These are phyloP conservation scores for Cutaneotrichosporon cavernicola DNA, from an alignment of 1,284 basidiomycete species.

Conservation along the genomic window DNA sequence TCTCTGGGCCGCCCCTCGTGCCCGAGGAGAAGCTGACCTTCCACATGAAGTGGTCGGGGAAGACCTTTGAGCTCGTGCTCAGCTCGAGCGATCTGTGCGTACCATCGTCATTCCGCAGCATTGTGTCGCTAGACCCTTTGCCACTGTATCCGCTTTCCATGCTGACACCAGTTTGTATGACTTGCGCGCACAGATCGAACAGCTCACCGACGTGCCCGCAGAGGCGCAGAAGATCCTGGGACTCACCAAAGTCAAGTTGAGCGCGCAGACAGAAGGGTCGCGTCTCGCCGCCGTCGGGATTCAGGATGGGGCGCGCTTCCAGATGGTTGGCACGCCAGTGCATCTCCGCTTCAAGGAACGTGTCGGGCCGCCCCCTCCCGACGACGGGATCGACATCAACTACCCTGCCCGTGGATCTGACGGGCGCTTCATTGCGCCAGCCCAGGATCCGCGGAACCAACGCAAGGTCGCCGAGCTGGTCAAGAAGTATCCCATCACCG, in stretches of 20 bases:
- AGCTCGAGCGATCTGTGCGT: slow-evolving; percentile 23
- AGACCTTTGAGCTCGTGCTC: slow-evolving; percentile 14
- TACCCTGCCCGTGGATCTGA: slow-evolving; percentile 58
- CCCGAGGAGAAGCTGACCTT: slow-evolving; percentile 14
- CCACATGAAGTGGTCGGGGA: slow-evolving; percentile 22
- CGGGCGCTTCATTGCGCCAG: slow-evolving; percentile 61
- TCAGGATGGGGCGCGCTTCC: slow-evolving; percentile 69
- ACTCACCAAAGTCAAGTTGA: slow-evolving; percentile 69
- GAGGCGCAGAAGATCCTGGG: slow-evolving; percentile 81
- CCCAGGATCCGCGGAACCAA: slow-evolving; percentile 70
- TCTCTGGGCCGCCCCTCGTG: not conserved
- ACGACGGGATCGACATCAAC: slow-evolving; percentile 78
- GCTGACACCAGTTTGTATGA: slow-evolving; percentile 47
- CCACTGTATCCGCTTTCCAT: not conserved
- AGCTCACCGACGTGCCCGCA: slow-evolving; percentile 74
- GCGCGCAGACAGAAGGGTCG: slow-evolving; percentile 63
- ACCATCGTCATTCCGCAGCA: not conserved
- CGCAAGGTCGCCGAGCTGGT: slow-evolving; percentile 74
- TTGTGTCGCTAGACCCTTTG: not conserved
- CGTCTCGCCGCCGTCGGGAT: slow-evolving; percentile 56
- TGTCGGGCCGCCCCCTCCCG: slow-evolving; percentile 37
- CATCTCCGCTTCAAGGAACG: slow-evolving; percentile 80
- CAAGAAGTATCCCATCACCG: slow-evolving; percentile 59
- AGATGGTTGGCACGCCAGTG: slow-evolving; percentile 75
- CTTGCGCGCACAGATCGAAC: slow-evolving; percentile 58